Percentiles rank a stretch among this genome's conserved stretches.
Conservation (phyloP, 306 rosid genomes). For the Luffa aegyptiaca region DNA sequence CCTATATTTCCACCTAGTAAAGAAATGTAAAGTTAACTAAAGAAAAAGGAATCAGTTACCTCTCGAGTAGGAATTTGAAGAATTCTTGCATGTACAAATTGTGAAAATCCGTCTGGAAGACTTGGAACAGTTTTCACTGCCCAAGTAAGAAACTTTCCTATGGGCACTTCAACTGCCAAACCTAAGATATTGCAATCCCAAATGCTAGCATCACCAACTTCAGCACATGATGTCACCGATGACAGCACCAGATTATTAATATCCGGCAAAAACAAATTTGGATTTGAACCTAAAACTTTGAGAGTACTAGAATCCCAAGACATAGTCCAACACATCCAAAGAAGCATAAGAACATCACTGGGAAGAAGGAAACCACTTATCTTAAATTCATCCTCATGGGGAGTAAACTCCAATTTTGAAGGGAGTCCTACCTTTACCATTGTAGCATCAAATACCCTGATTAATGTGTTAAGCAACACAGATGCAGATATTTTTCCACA, state of each 20-base stretch:
- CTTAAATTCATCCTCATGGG: slow-evolving; percentile 52
- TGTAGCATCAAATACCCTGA: slow-evolving; percentile 35
- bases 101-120: slow-evolving; percentile 56
- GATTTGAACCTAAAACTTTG: slow-evolving; percentile 18
- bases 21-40: not conserved
- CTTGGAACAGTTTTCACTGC: slow-evolving; percentile 49
- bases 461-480: slow-evolving; percentile 32
- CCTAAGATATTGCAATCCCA: slow-evolving; percentile 49
- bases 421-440: slow-evolving; percentile 19
- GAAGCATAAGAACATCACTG: slow-evolving; percentile 41
- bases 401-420: slow-evolving; percentile 45
- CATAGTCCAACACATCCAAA: slow-evolving; percentile 72
- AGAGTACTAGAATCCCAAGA: slow-evolving; percentile 38
- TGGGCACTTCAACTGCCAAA: slow-evolving; percentile 52
- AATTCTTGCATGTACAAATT: slow-evolving; percentile 50
- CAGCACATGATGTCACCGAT: slow-evolving; percentile 37
- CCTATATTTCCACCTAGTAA: not conserved
- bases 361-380: slow-evolving; percentile 52
- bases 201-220: slow-evolving; percentile 28
- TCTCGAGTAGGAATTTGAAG: slow-evolving; percentile 21
- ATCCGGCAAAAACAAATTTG: slow-evolving; percentile 40
- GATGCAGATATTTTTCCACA: slow-evolving; percentile 58
- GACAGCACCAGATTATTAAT: slow-evolving; percentile 54
- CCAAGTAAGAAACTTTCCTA: slow-evolving; percentile 68
- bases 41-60: slow-evolving; percentile 32